A percentile compares a stretch with the other conserved stretches of the same genome.
These are phyloP conservation scores for Arthrobotrys sinensis DNA, from an alignment of 2,329 filamentous ascomycete genomes.

Conservation along the genomic window DNA sequence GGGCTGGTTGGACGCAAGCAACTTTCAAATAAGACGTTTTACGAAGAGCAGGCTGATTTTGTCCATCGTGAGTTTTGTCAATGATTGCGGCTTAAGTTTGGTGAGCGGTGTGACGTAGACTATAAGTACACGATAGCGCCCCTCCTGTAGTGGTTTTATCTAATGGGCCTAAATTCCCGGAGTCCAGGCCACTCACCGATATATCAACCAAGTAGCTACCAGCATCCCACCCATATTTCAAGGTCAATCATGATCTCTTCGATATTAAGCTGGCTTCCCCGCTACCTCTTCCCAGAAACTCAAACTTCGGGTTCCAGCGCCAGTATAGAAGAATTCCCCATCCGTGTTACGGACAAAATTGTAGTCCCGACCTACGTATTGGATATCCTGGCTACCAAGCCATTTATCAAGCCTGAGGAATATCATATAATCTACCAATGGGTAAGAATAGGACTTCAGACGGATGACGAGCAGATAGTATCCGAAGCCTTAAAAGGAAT, in stretches of 20 bases:
- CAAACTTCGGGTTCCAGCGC: neutral
- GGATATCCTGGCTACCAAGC: constrained; percentile 22
- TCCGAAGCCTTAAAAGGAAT: constrained; percentile 7
- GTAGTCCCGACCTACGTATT: constrained; percentile 31
- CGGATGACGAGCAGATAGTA: constrained; percentile 16
- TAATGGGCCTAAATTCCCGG: neutral
- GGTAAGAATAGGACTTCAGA: constrained; percentile 26
- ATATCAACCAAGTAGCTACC: neutral
- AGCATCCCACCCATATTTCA: neutral
- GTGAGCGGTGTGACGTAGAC: too few relatives aligned
- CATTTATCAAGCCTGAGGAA: constrained; percentile 32
- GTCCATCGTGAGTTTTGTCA: too few relatives aligned
- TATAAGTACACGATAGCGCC: constrained; percentile 9
- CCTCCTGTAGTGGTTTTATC: neutral
- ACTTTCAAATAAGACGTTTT: neutral
- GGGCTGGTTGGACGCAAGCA: neutral
- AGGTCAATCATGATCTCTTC: constrained; percentile 22
- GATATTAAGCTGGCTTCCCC: constrained; percentile 28
- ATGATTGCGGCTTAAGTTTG: too few relatives aligned
- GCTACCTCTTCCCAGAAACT: constrained; percentile 28
- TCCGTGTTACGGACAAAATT: constrained; percentile 5
- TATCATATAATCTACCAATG: constrained; percentile 35
- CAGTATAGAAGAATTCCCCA: constrained; percentile 20
- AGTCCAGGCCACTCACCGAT: neutral
- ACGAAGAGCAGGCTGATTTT: too few relatives aligned